Evolutionary conservation across 345 rosid genomes (phyloP).

Genomic region (Cardamine chenopodiifolia): DNA sequence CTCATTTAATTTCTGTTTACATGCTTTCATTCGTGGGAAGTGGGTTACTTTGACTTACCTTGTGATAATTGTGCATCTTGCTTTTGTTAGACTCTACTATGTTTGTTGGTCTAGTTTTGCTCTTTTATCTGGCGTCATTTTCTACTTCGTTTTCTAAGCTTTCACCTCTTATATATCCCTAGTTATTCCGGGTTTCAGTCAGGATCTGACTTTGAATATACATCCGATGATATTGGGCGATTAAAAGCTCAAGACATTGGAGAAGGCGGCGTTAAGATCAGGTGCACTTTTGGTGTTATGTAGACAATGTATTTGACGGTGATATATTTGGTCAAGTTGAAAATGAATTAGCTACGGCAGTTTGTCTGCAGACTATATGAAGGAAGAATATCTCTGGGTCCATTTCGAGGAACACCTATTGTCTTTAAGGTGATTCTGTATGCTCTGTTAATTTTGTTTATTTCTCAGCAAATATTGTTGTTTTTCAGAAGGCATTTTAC

Average conservation of each 20-base stretch:
- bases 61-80: slow-evolving; percentile 4
- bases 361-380: slow-evolving; percentile 84
- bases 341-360: slow-evolving; percentile 52
- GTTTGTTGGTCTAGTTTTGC: neutral
- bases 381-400: slow-evolving; percentile 85
- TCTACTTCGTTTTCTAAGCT: slow-evolving; percentile 16
- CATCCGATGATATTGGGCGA: slow-evolving; percentile 50
- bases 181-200: slow-evolving; percentile 73
- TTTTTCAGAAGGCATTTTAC: neutral
- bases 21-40: neutral
- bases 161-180: slow-evolving; percentile 20
- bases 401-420: slow-evolving; percentile 65
- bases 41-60: neutral
- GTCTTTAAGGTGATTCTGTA: slow-evolving; percentile 65
- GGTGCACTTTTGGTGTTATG: slow-evolving; percentile 47
- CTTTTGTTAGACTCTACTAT: neutral
- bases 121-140: neutral
- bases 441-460: slow-evolving; percentile 5
- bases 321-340: slow-evolving; percentile 31
- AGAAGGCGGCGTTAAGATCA: slow-evolving; percentile 86
- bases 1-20: neutral
- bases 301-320: neutral
- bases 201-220: slow-evolving; percentile 52
- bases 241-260: slow-evolving; percentile 79
- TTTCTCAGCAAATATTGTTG: neutral